phyloP scores from a whole-genome alignment of 1,284 basidiomycete genomes.

The Boletus mariae region DNA sequence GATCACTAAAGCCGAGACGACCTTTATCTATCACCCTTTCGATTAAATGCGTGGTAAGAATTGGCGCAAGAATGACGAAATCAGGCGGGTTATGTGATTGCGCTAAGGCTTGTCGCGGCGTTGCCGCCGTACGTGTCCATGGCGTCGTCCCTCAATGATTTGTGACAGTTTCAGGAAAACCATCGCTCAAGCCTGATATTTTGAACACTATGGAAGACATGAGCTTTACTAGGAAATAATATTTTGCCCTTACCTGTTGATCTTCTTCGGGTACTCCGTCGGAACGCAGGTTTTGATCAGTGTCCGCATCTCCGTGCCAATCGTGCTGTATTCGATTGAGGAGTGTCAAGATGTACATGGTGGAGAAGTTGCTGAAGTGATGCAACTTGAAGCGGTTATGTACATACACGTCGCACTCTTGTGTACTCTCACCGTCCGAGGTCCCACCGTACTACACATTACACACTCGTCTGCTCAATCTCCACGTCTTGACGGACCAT shows the following conservation, averaged over 20 bases:
- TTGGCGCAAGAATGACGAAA: slow-evolving; percentile 21
- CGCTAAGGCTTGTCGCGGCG: too few species aligned
- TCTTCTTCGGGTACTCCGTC: not conserved
- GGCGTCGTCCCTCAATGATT: not conserved
- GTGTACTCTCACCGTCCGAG: not conserved
- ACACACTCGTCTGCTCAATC: not conserved
- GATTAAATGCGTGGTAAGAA: slow-evolving; percentile 7
- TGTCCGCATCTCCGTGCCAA: not conserved
- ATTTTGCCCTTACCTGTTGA: not conserved
- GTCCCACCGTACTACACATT: not conserved
- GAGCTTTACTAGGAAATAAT: not conserved
- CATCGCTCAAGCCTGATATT: not conserved
- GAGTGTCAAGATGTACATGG: too few species aligned
- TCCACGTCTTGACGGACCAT: not conserved
- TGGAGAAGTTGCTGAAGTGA: too few species aligned
- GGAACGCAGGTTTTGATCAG: not conserved
- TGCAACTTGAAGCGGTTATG: not conserved
- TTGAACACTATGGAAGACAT: not conserved
- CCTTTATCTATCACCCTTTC: slow-evolving; percentile 27
- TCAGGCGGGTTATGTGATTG: not conserved
- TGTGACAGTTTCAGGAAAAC: not conserved
- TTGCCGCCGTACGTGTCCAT: not conserved
- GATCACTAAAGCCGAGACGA: slow-evolving; percentile 27
- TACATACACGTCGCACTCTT: not conserved
- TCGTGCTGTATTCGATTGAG: not conserved